These are phyloP conservation scores for Chloris gayana DNA, from an alignment of 176 grass and related monocot genomes.

Conservation along the genomic window DNA sequence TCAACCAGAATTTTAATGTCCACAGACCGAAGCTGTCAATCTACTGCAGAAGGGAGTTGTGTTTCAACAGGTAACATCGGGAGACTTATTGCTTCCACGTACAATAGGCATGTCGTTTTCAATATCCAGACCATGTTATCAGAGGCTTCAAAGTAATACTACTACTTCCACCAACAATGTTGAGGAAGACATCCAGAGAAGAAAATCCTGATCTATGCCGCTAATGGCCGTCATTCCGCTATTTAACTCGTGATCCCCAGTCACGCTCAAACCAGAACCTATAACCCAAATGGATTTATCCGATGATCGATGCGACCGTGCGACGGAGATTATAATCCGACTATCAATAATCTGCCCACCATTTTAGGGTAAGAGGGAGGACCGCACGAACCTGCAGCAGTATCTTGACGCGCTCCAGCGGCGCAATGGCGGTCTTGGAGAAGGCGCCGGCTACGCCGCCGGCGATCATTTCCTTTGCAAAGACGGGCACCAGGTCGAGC, in stretches of 20 bases:
- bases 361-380: neutral
- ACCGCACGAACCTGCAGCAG: constrained; percentile 70
- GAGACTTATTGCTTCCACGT: neutral
- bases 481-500: constrained; percentile 79
- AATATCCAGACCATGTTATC: neutral
- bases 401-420: constrained; percentile 93
- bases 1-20: neutral
- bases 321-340: neutral
- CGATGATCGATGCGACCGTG: neutral
- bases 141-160: constrained; percentile 13
- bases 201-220: constrained; percentile 6
- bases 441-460: constrained; percentile 89
- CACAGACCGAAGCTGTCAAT: neutral
- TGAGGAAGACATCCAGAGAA: neutral
- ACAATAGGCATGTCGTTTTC: neutral
- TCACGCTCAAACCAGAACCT: neutral
- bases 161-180: constrained; percentile 17
- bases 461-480: constrained; percentile 87
- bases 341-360: neutral
- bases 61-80: constrained; percentile 2
- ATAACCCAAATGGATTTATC: neutral
- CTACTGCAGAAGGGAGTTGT: neutral
- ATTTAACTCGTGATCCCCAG: neutral
- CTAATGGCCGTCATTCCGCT: neutral
- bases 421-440: constrained; percentile 92